Evolutionary conservation across 1,284 basidiomycete genomes (phyloP), one percentile per base, ranked within the genome.

Genomic region (Ceratobasidium sp.): DNA sequence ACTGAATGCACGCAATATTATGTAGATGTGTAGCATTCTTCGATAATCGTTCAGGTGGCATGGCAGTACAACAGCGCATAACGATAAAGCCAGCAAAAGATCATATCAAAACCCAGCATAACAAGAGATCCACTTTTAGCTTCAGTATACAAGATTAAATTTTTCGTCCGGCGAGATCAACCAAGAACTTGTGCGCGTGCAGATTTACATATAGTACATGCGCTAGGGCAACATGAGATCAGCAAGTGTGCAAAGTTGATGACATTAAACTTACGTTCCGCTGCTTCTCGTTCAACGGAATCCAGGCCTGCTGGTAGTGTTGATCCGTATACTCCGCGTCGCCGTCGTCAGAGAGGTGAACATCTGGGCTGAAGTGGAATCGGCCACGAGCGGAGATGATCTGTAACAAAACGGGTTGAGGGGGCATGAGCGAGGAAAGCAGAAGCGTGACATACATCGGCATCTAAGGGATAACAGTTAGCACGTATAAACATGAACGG

Each of bases 221-320:
- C 64, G 64, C 64, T 69, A 33, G 28, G 11, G 53, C 8, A 18
- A 9, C 7, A 40, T 44, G 16, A 11, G 28, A 11, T 56, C 40
- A 58, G 51, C 40, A 12, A 42, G 14, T 23, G 28, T 9, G 36
- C 11, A 46, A 40, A 1, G 23, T 4, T 0, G 18, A 5, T 49
- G 25, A 16, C 38, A 28, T 25, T 56, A n/a, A 5, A 40, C 64
- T 46, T 33, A 69, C 64, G 49, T 54, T 53, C 18, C 64, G 64
- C 42, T 69, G 64, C 11, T 33, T 25, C 9, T 36, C 16, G 64
- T 69, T 51, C 36, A 69, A 28, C 53, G 64, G 53, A 30, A 53
- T 16, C 64, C 64, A 69, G 6, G 64, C 64, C 64, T 69, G 64
- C 53, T 58, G 64, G 53, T 69, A 69, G 36, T 69, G 64, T 38